A percentile compares a stretch with the other conserved stretches of the same genome.
phyloP scores from a whole-genome alignment of 2,329 filamentous ascomycete species.

The Talaromyces sp. region DNA sequence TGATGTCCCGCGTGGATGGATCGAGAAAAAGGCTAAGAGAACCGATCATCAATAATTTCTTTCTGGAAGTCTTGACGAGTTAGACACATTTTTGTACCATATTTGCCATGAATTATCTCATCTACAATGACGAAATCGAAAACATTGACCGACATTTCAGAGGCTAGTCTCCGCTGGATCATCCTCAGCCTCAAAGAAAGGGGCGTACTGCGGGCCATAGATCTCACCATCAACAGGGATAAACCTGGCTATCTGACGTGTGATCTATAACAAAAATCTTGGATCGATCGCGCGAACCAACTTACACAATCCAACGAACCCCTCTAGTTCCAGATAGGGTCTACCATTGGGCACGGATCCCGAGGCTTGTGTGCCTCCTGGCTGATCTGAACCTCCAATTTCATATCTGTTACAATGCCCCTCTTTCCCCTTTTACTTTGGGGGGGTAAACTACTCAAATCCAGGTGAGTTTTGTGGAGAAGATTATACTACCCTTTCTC shows the following conservation, averaged over 20 bases:
- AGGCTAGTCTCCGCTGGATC: not conserved
- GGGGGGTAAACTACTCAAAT: too few relatives aligned
- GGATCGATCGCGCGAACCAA: not conserved
- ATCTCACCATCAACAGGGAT: not conserved
- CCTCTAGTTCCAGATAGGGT: constrained; percentile 16
- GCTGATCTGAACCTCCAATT: not conserved
- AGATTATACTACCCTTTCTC: too few relatives aligned
- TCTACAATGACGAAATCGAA: not conserved
- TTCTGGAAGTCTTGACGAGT: not conserved
- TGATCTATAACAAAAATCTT: not conserved
- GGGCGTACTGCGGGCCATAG: not conserved
- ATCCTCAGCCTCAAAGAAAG: not conserved
- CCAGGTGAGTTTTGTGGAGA: too few relatives aligned
- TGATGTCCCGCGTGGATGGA: too few relatives aligned
- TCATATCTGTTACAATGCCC: not conserved
- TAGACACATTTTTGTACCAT: not conserved
- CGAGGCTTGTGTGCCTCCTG: constrained; percentile 10
- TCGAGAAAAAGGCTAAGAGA: not conserved
- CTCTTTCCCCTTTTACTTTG: not conserved
- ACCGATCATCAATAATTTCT: too few relatives aligned
- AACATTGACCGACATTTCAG: not conserved
- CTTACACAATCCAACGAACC: not conserved
- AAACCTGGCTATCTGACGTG: constrained; percentile 1
- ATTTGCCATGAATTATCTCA: not conserved
- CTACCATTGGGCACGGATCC: constrained; percentile 11